phyloP scores from a whole-genome alignment of 768 basidiomycete genomes.

The Tylopilus subfusipes region DNA sequence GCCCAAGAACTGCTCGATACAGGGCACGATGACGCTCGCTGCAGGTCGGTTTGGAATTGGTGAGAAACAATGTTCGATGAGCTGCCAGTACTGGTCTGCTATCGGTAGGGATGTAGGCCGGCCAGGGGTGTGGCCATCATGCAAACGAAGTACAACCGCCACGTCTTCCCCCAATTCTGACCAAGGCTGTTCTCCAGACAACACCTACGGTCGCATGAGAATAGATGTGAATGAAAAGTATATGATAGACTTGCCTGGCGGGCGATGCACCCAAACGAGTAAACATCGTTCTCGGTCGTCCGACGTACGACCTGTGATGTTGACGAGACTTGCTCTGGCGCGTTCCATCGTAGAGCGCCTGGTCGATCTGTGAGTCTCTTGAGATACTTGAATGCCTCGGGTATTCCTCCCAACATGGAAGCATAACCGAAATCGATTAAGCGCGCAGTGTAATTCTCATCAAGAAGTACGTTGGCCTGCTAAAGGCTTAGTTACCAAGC shows the following conservation, averaged over 20 bases:
- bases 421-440: no score
- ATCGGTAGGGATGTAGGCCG: neutral
- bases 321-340: neutral
- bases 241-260: neutral
- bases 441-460: neutral
- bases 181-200: constrained; percentile 7
- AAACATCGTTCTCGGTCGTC: neutral
- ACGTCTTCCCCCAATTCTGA: neutral
- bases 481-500: neutral
- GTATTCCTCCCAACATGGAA: neutral
- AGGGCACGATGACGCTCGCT: neutral
- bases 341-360: neutral
- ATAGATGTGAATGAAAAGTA: neutral
- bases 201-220: neutral
- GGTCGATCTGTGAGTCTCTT: neutral
- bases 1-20: neutral
- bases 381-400: neutral
- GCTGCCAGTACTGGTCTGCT: neutral
- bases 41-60: neutral
- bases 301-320: neutral
- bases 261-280: neutral
- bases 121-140: neutral
- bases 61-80: neutral
- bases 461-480: neutral
- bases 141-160: neutral